These are phyloP conservation scores for Alternaria sp. DNA, from an alignment of 2,329 filamentous ascomycete genomes.

Conservation along the genomic window DNA sequence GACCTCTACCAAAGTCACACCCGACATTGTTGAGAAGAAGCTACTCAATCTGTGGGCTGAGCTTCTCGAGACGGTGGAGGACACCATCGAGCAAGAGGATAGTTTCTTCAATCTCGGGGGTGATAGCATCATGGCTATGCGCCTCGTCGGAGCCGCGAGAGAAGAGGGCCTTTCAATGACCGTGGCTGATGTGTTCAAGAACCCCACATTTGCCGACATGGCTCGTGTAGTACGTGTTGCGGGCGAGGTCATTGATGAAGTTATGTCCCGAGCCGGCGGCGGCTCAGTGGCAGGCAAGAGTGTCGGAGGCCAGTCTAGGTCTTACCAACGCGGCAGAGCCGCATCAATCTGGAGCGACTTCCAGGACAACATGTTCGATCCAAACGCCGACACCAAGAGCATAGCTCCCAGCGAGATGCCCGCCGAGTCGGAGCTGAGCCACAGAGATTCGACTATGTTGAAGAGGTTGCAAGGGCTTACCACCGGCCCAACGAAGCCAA, in stretches of 20 bases:
- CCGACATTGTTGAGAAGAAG: conserved; percentile 45
- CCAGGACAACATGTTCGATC: conserved; percentile 39
- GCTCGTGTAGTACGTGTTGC: conserved; percentile 42
- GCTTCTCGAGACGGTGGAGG: conserved; percentile 43
- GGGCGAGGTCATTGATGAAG: conserved; percentile 44
- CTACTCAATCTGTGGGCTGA: conserved; percentile 41
- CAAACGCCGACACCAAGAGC: conserved; percentile 22
- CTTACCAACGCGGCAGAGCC: conserved; percentile 26
- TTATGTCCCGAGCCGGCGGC: conserved; percentile 41
- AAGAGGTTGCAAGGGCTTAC: conserved; percentile 38
- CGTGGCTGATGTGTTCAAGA: conserved; percentile 45
- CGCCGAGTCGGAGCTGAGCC: conserved; percentile 14
- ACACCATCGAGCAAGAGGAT: conserved; percentile 41
- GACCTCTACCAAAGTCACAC: conserved; percentile 32
- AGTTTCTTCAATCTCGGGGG: conserved; percentile 45
- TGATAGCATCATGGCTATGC: conserved; percentile 45
- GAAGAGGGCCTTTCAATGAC: conserved; percentile 45
- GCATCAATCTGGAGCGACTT: conserved; percentile 38
- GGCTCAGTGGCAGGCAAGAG: conserved; percentile 22
- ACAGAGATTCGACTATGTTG: conserved; percentile 25
- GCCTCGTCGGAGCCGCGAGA: conserved; percentile 41
- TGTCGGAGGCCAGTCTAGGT: conserved; percentile 22
- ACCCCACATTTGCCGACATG: conserved; percentile 44
- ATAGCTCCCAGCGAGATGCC: conserved; percentile 12
- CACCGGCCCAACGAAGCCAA: conserved; percentile 8